A percentile compares a stretch with the other conserved stretches of the same genome.
phyloP scores from a whole-genome alignment of 2,329 filamentous ascomycete species.

The Ceratocystis albifundus region DNA sequence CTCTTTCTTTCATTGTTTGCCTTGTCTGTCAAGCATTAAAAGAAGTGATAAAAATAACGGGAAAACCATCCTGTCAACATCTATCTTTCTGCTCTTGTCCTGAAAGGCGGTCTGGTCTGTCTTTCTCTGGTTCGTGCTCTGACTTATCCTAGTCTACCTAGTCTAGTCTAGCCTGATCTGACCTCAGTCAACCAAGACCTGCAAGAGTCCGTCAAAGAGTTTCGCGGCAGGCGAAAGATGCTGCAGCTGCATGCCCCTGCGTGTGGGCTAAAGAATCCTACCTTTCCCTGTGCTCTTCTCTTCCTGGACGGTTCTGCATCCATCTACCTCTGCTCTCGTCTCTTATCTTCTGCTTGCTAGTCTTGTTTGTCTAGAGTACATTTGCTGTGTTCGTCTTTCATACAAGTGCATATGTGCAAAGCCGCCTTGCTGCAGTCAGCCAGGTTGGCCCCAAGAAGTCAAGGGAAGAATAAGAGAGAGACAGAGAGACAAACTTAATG shows the following conservation, averaged over 20 bases:
- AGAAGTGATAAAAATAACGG: neutral
- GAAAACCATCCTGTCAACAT: neutral
- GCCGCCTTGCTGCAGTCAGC: neutral
- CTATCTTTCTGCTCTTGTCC: neutral
- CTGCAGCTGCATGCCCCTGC: slow-evolving; percentile 7
- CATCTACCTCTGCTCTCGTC: too few relatives aligned
- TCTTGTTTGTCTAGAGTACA: neutral
- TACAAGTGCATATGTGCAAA: neutral
- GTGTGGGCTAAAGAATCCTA: slow-evolving; percentile 6
- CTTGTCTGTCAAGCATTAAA: neutral
- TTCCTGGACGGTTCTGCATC: too few relatives aligned
- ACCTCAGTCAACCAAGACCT: neutral
- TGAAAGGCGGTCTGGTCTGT: slow-evolving; percentile 4
- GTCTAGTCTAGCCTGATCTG: neutral
- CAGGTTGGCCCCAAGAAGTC: too few relatives aligned
- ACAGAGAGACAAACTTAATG: neutral
- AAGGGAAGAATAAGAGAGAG: neutral
- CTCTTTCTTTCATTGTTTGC: neutral
- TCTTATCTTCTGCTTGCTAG: too few relatives aligned
- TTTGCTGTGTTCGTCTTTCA: neutral
- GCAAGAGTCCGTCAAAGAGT: slow-evolving; percentile 3
- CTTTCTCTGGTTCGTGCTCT: neutral
- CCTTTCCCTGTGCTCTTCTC: too few relatives aligned
- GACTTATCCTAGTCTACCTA: too few relatives aligned
- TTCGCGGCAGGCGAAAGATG: slow-evolving; percentile 2